Percentiles rank a stretch among this genome's conserved stretches.
Conservation (phyloP, 345 rosid species). For the Lepidium africanum region DNA sequence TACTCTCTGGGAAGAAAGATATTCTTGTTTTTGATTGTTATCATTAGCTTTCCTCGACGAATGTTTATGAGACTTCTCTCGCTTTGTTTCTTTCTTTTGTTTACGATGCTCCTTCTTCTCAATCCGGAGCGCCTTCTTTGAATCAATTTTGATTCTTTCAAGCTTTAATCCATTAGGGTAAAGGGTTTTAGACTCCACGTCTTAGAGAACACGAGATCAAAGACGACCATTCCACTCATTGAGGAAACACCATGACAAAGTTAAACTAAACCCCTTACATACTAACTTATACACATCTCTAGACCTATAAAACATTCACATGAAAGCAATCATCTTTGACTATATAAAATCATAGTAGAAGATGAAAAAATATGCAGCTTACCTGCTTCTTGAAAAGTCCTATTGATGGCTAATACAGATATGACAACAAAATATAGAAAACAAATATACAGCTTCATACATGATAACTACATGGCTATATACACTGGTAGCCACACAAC, state of each 20-base stretch:
- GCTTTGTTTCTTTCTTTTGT: background rate
- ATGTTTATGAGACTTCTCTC: background rate
- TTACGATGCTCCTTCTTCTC: slow-evolving; percentile 23
- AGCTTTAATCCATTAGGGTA: slow-evolving; percentile 23
- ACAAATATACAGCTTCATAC: background rate
- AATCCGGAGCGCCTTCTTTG: background rate
- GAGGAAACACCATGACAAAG: background rate
- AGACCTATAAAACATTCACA: too few species aligned
- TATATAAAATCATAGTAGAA: background rate
- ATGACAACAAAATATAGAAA: background rate
- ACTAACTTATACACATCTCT: too few species aligned
- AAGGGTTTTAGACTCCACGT: slow-evolving; percentile 16
- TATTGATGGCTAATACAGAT: background rate
- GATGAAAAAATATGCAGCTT: background rate
- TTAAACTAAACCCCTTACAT: too few species aligned
- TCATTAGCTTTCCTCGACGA: background rate
- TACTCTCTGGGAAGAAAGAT: background rate
- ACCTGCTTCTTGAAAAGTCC: background rate
- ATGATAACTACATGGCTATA: background rate
- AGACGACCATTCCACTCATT: slow-evolving; percentile 4
- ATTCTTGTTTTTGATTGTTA: background rate
- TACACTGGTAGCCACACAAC: background rate
- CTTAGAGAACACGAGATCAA: background rate
- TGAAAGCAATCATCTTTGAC: background rate
- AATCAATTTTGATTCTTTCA: slow-evolving; percentile 1